Evolutionary conservation across 306 rosid genomes (phyloP).

Genomic region (Phaseolus lunatus): DNA sequence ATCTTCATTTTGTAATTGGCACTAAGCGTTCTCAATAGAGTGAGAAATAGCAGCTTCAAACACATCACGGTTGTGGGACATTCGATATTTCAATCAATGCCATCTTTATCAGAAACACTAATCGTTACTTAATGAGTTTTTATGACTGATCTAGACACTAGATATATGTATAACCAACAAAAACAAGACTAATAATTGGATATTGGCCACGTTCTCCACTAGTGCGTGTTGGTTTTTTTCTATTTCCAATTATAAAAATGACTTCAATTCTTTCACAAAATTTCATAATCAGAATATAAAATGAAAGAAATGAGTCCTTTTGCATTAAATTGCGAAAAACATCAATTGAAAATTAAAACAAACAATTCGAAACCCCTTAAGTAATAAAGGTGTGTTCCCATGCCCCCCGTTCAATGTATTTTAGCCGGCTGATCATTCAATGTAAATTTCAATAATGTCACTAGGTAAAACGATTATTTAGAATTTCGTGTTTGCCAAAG

Average conservation of each 20-base stretch:
- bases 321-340: background rate
- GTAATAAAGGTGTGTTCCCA: background rate
- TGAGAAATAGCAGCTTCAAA: slow-evolving; percentile 20
- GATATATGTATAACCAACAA: slow-evolving; percentile 11
- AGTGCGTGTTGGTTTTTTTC: background rate
- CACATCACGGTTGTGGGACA: slow-evolving; percentile 11
- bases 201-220: background rate
- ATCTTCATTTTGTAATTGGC: background rate
- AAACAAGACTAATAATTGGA: slow-evolving; percentile 36
- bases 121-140: background rate
- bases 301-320: background rate
- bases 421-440: slow-evolving; percentile 17
- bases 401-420: slow-evolving; percentile 5
- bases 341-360: background rate
- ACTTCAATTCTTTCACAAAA: background rate
- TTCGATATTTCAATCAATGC: slow-evolving; percentile 2
- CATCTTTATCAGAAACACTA: slow-evolving; percentile 14
- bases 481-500: slow-evolving; percentile 6
- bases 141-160: background rate
- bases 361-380: background rate
- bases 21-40: background rate
- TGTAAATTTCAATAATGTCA: background rate
- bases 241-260: background rate
- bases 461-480: slow-evolving; percentile 1
- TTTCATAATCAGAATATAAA: background rate